A percentile compares a stretch with the other conserved stretches of the same genome.
Conservation (phyloP, 2,329 filamentous ascomycete species). For the Penicillium aurantiogriseum region DNA sequence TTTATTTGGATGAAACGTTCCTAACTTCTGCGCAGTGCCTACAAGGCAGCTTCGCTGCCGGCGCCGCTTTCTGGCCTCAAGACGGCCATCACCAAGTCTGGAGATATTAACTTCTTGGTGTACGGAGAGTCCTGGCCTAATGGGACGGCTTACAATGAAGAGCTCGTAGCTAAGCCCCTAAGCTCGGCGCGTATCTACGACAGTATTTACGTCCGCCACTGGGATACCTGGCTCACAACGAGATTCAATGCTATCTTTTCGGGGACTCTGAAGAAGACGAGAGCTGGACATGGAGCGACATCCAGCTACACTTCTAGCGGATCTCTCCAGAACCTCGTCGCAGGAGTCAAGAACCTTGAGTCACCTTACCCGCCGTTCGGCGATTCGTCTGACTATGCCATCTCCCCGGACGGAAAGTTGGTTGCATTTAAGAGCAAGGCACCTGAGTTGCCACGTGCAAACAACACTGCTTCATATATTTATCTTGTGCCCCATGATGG, state of each 20-base stretch:
- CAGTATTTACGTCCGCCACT: conserved; percentile 75
- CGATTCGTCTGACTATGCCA: conserved; percentile 75
- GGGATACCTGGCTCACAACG: conserved; percentile 72
- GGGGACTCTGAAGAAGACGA: conserved; percentile 53
- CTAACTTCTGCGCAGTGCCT: conserved; percentile 24
- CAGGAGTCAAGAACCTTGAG: conserved; percentile 45
- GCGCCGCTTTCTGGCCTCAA: conserved; percentile 43
- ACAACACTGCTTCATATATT: conserved; percentile 78
- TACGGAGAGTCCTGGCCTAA: conserved; percentile 64
- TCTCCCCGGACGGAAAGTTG: conserved; percentile 42
- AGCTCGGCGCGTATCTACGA: conserved; percentile 71
- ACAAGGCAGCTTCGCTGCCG: conserved; percentile 40
- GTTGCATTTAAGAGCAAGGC: conserved; percentile 47
- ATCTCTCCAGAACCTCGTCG: conserved; percentile 53
- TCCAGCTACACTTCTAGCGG: conserved; percentile 47
- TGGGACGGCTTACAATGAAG: conserved; percentile 67
- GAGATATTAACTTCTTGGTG: conserved; percentile 53
- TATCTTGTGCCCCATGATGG: conserved; percentile 67
- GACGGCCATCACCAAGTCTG: conserved; percentile 33
- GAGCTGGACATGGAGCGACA: conserved; percentile 36
- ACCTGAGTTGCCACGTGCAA: conserved; percentile 43
- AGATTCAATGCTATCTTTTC: conserved; percentile 74
- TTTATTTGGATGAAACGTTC: background rate
- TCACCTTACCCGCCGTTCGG: conserved; percentile 64
- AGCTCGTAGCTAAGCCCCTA: conserved; percentile 57